Evolutionary conservation across 2,329 filamentous ascomycete genomes (phyloP).

Genomic region (Trichoderma breve): DNA sequence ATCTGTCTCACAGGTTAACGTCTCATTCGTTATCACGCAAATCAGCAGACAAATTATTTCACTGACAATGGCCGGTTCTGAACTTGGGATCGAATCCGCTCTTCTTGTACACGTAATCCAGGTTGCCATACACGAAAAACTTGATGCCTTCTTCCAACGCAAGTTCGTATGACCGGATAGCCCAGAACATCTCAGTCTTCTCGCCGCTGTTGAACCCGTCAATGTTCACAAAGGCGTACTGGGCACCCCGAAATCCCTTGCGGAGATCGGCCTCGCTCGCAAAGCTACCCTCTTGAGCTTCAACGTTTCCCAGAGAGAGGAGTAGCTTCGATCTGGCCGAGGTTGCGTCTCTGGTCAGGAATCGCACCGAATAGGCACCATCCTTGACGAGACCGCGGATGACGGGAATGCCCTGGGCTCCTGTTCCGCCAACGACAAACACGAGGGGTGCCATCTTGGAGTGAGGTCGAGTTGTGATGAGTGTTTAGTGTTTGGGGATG

Average conservation of each 20-base stretch:
- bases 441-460: slow-evolving; percentile 21
- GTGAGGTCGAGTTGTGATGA: neutral
- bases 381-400: slow-evolving; percentile 42
- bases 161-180: slow-evolving; percentile 41
- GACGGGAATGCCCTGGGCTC: slow-evolving; percentile 51
- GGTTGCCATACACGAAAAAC: slow-evolving; percentile 47
- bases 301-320: slow-evolving; percentile 43
- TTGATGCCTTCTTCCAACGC: slow-evolving; percentile 43
- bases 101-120: slow-evolving; percentile 51
- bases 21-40: too few species aligned
- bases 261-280: slow-evolving; percentile 45
- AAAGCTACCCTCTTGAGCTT: slow-evolving; percentile 47
- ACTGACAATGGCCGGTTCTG: slow-evolving; percentile 43
- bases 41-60: too few species aligned
- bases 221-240: slow-evolving; percentile 53
- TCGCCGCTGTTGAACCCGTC: slow-evolving; percentile 54
- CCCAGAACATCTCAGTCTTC: slow-evolving; percentile 51
- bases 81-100: slow-evolving; percentile 45
- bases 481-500: neutral
- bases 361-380: slow-evolving; percentile 43
- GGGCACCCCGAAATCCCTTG: slow-evolving; percentile 42
- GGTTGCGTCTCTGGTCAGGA: slow-evolving; percentile 47
- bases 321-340: slow-evolving; percentile 44
- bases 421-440: slow-evolving; percentile 49
- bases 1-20: slow-evolving; percentile 23